Evolutionary conservation across 805 yeast genomes (phyloP), one percentile per base, ranked within the genome.

Genomic region (Metschnikowia cerradonensis): DNA sequence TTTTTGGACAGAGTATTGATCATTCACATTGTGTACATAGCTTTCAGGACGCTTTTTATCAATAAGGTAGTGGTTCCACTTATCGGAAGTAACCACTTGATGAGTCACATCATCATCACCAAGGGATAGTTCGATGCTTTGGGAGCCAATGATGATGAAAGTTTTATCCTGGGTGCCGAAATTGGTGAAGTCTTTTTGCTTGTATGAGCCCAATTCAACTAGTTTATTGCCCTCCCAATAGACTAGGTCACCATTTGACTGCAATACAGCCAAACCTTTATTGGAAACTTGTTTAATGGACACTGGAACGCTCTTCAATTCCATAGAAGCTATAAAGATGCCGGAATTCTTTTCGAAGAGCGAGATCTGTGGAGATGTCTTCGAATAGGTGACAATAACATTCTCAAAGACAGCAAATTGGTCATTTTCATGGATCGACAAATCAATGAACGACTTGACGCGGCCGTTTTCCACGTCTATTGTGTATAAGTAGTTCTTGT

Each of bases 361-460:
- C 26, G 52, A 42, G n/a, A 56, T 46, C 14, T 32, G 23, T 4
- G 43, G 6, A 8, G 50, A 47, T 3, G 39, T 11, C 10, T 15
- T 19, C 23, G 59, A 54, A 38, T 43, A 54, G 8, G 58, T 46
- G 41, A 43, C 53, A 20, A 57, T 45, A 10, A 42, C 39, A 7
- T 34, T 17, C 14, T 49, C 52, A 5, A 50, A 49, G 26, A 56
- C 36, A 19, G 37, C 32, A 31, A 44, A 54, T 11, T 50, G 31
- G 35, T 50, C 52, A 33, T 49, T 46, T 14, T n/a, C 44, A 22
- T 45, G 50, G 8, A 47, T 40, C 23, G 60, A 62, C n/a, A 61
- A 45, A 47, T 68, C 66, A 40, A 63, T 67, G 47, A 73, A 65
- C 53, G 64, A 66, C 19, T 55, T 19, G 6, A 70, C 53, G 3